Conservation (phyloP, 129 eudicot genomes). For the Rutidosis leptorrhynchoides region DNA sequence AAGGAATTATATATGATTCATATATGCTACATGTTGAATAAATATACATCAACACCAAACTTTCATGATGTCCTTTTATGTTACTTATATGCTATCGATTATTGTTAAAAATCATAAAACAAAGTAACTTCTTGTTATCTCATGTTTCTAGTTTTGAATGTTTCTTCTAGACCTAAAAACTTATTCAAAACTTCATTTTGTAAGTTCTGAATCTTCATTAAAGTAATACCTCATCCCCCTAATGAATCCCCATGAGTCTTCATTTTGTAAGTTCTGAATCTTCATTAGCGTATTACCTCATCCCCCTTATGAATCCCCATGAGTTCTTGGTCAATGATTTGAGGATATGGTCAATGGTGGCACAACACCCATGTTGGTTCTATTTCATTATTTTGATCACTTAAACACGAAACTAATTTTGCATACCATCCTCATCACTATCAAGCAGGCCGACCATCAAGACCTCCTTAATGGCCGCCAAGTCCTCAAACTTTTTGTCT, state of each 20-base stretch:
- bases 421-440: neutral
- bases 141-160: neutral
- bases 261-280: neutral
- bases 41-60: neutral
- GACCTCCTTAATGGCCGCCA: slow-evolving; percentile 5
- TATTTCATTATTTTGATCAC: neutral
- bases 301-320: neutral
- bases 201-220: neutral
- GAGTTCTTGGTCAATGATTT: neutral
- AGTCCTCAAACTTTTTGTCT: neutral
- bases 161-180: neutral
- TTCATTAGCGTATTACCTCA: neutral
- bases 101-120: neutral
- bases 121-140: neutral
- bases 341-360: neutral
- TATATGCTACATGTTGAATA: neutral
- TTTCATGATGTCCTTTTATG: neutral
- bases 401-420: neutral
- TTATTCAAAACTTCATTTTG: neutral
- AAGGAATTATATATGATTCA: neutral
- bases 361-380: neutral
- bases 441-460: neutral
- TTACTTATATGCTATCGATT: neutral
- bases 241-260: neutral
- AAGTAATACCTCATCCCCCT: neutral